Evolutionary conservation across 164 flowering plant genomes (phyloP).

Genomic region (Chimonanthus praecox): DNA sequence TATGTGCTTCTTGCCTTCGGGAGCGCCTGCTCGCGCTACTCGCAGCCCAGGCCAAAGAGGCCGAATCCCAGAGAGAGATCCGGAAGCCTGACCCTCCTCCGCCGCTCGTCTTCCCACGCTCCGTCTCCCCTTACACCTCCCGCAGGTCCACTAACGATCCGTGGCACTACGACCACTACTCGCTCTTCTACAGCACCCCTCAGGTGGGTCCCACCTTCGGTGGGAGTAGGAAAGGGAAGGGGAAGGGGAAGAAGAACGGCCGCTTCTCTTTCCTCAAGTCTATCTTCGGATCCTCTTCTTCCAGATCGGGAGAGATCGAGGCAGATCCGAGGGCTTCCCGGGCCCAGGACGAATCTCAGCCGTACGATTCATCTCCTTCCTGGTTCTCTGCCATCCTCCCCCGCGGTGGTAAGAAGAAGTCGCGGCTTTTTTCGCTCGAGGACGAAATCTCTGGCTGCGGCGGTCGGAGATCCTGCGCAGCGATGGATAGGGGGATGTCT

Average conservation of each 20-base stretch:
- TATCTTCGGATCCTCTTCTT: background rate
- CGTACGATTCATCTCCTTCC: conserved; percentile 6
- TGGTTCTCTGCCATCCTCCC: conserved; percentile 20
- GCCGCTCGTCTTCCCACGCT: conserved; percentile 59
- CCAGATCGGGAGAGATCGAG: conserved; percentile 10
- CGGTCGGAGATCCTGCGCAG: conserved; percentile 15
- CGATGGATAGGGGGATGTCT: conserved; percentile 66
- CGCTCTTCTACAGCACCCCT: conserved; percentile 61
- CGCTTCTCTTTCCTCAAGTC: background rate
- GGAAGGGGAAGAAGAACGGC: background rate
- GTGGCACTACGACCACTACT: conserved; percentile 6
- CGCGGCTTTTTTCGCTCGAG: conserved; percentile 6
- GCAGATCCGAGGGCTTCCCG: background rate
- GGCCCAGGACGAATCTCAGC: background rate
- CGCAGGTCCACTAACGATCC: conserved; percentile 27
- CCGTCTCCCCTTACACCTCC: conserved; percentile 71
- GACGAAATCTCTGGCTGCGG: background rate
- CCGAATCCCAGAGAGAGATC: background rate
- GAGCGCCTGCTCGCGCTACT: conserved; percentile 7
- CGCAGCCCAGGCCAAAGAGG: background rate
- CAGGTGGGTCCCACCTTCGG: conserved; percentile 42
- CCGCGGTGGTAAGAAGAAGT: conserved; percentile 14
- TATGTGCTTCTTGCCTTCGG: conserved; percentile 9
- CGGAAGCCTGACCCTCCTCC: background rate
- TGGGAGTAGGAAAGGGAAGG: conserved; percentile 2